These are phyloP conservation scores for Stentor roeselii DNA, from an alignment of 73 alveolate genomes.

Conservation along the genomic window DNA sequence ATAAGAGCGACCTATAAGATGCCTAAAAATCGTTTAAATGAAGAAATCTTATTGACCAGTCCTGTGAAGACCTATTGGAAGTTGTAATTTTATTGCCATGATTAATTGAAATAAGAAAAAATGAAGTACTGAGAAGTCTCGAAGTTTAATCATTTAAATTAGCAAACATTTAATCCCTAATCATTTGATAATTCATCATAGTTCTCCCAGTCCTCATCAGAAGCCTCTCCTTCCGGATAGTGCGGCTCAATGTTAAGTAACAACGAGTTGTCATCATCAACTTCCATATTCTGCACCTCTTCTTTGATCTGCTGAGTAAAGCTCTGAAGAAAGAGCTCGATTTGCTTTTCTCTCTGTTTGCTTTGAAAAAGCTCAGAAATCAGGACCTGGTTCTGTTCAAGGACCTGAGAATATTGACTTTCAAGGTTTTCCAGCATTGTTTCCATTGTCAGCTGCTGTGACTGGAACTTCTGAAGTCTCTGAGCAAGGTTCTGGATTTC, in stretches of 20 bases:
- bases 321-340: background rate
- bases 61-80: background rate
- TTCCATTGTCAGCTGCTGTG: background rate
- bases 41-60: background rate
- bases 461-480: constrained; percentile 1
- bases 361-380: constrained; percentile 1
- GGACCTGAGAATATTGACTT: background rate
- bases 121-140: no score
- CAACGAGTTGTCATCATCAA: background rate
- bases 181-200: background rate
- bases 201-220: background rate
- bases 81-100: background rate
- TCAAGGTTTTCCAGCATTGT: background rate
- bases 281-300: constrained; percentile 4
- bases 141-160: background rate
- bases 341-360: background rate
- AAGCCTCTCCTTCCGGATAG: background rate
- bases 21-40: background rate
- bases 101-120: background rate
- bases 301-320: background rate
- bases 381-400: background rate
- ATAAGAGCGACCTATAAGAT: background rate
- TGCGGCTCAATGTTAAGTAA: background rate
- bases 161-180: background rate
- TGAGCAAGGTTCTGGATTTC: background rate